phyloP scores from a whole-genome alignment of 192 early-diverging fungal genomes.

The Podila epigama region DNA sequence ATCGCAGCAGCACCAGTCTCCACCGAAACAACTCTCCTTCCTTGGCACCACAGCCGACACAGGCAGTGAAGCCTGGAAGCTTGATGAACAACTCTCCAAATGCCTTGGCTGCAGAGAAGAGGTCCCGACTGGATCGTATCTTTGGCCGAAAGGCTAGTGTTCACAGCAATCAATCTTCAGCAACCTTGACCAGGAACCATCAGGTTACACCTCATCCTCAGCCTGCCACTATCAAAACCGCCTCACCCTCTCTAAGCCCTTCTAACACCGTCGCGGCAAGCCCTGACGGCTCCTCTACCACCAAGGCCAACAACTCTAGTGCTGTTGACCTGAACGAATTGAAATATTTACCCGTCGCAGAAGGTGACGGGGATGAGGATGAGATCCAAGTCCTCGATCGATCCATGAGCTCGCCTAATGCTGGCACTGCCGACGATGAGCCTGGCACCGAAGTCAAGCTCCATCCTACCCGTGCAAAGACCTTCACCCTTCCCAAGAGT shows the following conservation, averaged over 20 bases:
- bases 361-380: constrained; percentile 33
- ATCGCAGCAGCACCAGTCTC: constrained; percentile 31
- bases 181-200: constrained; percentile 1
- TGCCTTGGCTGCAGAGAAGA: constrained; percentile 10
- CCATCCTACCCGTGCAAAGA: constrained; percentile 45
- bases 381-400: constrained; percentile 10
- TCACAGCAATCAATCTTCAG: constrained; percentile 5
- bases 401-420: constrained; percentile 4
- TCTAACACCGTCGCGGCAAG: constrained; percentile 2
- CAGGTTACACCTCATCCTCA: constrained; percentile 37
- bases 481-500: constrained; percentile 41
- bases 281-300: background rate
- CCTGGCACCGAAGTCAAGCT: constrained; percentile 38
- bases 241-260: background rate
- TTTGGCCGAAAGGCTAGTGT: constrained; percentile 36
- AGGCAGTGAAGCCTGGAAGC: background rate
- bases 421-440: constrained; percentile 8
- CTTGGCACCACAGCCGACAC: background rate
- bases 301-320: constrained; percentile 5
- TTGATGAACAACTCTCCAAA: background rate
- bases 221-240: constrained; percentile 8
- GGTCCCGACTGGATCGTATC: constrained; percentile 24
- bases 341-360: constrained; percentile 25
- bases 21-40: background rate
- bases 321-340: constrained; percentile 16